phyloP scores from a whole-genome alignment of 2,329 filamentous ascomycete genomes.

The Cercospora canescens region DNA sequence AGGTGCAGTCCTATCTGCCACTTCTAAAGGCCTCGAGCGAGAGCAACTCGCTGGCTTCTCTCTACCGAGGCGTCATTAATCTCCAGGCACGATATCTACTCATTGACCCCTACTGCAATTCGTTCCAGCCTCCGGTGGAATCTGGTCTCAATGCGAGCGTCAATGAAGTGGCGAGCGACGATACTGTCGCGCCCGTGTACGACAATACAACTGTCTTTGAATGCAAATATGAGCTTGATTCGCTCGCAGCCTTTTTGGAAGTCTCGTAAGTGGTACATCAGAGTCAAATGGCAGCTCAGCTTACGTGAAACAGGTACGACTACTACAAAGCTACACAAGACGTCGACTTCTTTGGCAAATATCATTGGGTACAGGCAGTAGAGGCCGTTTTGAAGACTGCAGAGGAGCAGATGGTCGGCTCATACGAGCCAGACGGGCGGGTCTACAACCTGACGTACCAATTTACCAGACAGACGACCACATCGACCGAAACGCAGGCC shows the following conservation, averaged over 20 bases:
- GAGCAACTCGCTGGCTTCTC: slow-evolving; percentile 61
- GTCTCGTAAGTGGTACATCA: slow-evolving; percentile 36
- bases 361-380: slow-evolving; percentile 49
- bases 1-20: slow-evolving; percentile 69
- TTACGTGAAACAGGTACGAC: slow-evolving; percentile 32
- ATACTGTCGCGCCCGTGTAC: slow-evolving; percentile 47
- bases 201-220: slow-evolving; percentile 50
- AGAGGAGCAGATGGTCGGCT: slow-evolving; percentile 49
- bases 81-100: slow-evolving; percentile 68
- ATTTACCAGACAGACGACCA: slow-evolving; percentile 45
- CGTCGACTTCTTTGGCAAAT: slow-evolving; percentile 48
- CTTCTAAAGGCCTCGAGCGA: slow-evolving; percentile 57
- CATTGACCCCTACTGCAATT: slow-evolving; percentile 57
- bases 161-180: slow-evolving; percentile 42
- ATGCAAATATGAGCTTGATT: slow-evolving; percentile 57
- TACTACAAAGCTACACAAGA: slow-evolving; percentile 54
- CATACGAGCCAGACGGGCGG: slow-evolving; percentile 48
- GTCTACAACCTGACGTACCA: slow-evolving; percentile 48
- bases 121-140: slow-evolving; percentile 53
- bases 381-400: slow-evolving; percentile 47
- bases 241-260: slow-evolving; percentile 52
- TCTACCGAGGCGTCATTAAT: slow-evolving; percentile 72
- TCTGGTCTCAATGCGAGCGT: slow-evolving; percentile 42
- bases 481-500: slow-evolving; percentile 49
- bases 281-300: neutral